Conservation (phyloP, 2,329 filamentous ascomycete species). For the Exophiala sp. region DNA sequence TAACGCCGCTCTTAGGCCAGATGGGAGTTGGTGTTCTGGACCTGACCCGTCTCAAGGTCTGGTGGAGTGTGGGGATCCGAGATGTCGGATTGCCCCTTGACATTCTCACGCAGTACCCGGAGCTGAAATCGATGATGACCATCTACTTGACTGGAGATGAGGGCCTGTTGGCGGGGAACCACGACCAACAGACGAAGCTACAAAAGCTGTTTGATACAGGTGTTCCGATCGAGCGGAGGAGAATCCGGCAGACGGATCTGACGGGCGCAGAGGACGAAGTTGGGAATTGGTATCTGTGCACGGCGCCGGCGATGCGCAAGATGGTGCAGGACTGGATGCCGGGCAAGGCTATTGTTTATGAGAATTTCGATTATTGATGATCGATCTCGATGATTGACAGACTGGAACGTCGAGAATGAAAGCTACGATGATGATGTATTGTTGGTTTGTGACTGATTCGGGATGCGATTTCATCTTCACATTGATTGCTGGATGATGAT, state of each 20-base stretch:
- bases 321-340: slow-evolving; percentile 50
- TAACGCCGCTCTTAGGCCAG: slow-evolving; percentile 73
- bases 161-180: slow-evolving; percentile 26
- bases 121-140: slow-evolving; percentile 48
- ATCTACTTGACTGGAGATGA: slow-evolving; percentile 59
- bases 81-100: slow-evolving; percentile 61
- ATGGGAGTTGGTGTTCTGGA: slow-evolving; percentile 42
- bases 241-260: slow-evolving; percentile 47
- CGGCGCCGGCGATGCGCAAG: slow-evolving; percentile 47
- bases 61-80: slow-evolving; percentile 61
- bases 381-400: background rate
- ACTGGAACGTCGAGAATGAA: background rate
- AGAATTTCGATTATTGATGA: slow-evolving; percentile 56
- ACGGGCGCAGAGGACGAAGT: slow-evolving; percentile 31
- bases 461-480: too few relatives aligned
- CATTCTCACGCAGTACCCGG: slow-evolving; percentile 48
- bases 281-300: slow-evolving; percentile 57
- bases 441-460: too few relatives aligned
- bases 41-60: slow-evolving; percentile 46
- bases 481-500: too few relatives aligned
- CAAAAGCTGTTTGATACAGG: slow-evolving; percentile 34
- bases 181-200: slow-evolving; percentile 30
- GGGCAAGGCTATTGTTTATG: slow-evolving; percentile 51
- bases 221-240: slow-evolving; percentile 39
- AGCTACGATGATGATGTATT: too few relatives aligned